Base-by-base conservation (phyloP, 306 rosid species). In the Oxytropis ochrocephala region DNA sequence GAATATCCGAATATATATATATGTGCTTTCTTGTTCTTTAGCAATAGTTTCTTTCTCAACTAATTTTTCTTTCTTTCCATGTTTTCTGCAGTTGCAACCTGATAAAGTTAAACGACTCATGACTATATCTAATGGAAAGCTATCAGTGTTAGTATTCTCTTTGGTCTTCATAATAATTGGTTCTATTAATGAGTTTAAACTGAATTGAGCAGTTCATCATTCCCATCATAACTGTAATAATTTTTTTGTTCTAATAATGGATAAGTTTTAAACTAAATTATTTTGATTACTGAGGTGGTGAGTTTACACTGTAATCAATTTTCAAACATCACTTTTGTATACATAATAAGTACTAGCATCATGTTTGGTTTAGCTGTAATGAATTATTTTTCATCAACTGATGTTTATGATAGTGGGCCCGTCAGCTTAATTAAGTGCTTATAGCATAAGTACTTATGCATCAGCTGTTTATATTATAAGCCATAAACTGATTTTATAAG, bases 31-130 rank as follows among this genome's bases (percentile, higher is more conserved):
- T 66, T 50, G 24, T 77, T 41, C 70, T 72, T 12, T 64, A 57
- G 5, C 68, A 43, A 5, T 58, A 11, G 2, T 52, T 42, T 72
- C 44, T 52, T 42, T 72, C 44, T 63, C 55, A 16, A 8, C 69
- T 18, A 49, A 53, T 35, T 65, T 54, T 75, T 30, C 69, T 12
- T 59, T 38, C 5, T 38, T 33, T 55, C 2, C 17, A 13, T 46
- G 33, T 60, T 33, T 66, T 75, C 7, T 75, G 73, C 73, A 75
- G 79, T 85, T 95, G 89, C 99, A 91, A 73, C 99, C 99, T 7
- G 92, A 89, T 79, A 95, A 95, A 74, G 96, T 95, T 62, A 89
- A 82, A 79, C 88, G 96, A 71, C 49, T 53, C 60, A 83, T 91
- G 92, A 32, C 71, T 5, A 85, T 83, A 10, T 84, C 92, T 29